Evolutionary conservation across 768 basidiomycete species (phyloP).

Genomic region (Boletus rubescentipes): DNA sequence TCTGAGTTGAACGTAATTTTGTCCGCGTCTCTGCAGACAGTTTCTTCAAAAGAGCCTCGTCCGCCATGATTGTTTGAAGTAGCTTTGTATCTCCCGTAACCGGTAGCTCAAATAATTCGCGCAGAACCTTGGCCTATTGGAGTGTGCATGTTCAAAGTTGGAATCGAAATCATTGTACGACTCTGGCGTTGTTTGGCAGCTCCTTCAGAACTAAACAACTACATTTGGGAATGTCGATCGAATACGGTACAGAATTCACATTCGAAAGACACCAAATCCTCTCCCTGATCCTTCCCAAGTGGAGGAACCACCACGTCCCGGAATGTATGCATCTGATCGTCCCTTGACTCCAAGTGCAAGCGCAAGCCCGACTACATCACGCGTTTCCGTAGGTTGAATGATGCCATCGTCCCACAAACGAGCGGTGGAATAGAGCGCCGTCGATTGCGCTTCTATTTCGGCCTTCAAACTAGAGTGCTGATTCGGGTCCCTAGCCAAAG

Average conservation of each 20-base stretch:
- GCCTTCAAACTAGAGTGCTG: constrained; percentile 73
- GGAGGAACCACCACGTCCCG: neutral
- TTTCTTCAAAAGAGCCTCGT: constrained; percentile 25
- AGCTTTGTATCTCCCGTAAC: neutral
- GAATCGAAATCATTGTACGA: neutral
- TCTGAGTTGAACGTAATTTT: constrained; percentile 77
- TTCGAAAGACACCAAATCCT: constrained; percentile 90
- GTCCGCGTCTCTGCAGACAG: constrained; percentile 65
- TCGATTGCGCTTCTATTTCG: constrained; percentile 88
- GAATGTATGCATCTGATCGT: constrained; percentile 18
- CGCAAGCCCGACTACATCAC: constrained; percentile 86
- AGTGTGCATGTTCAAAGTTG: neutral
- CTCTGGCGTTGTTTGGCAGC: constrained; percentile 23
- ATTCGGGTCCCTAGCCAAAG: constrained; percentile 60
- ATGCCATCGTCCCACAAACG: constrained; percentile 95
- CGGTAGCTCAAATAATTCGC: neutral
- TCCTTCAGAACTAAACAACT: constrained; percentile 25
- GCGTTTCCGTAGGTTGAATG: constrained; percentile 84
- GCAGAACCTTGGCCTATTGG: neutral
- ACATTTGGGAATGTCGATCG: constrained; percentile 26
- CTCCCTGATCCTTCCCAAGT: constrained; percentile 72
- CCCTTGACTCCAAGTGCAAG: constrained; percentile 71
- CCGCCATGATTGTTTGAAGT: constrained; percentile 14
- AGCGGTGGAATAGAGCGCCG: constrained; percentile 84
- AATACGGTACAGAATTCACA: constrained; percentile 46